A percentile compares a stretch with the other conserved stretches of the same genome.
These are phyloP conservation scores for Vaccinium myrtillus DNA, from an alignment of 148 eudicot genomes.

Conservation along the genomic window DNA sequence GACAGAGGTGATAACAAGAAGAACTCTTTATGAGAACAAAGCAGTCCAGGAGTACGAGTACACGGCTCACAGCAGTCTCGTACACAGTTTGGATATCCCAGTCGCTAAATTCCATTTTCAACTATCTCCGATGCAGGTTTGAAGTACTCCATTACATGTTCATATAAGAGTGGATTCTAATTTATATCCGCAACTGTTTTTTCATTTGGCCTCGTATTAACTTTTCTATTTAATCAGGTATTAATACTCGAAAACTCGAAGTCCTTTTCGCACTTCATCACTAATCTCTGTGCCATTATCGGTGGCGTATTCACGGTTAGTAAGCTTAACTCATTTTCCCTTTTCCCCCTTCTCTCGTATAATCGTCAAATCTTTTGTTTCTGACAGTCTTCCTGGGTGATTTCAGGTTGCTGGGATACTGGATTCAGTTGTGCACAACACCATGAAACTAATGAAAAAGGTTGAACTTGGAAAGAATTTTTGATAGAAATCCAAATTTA, in stretches of 20 bases:
- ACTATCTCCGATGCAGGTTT: slow-evolving; percentile 94
- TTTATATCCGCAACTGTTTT: not conserved
- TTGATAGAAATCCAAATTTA: slow-evolving; percentile 34
- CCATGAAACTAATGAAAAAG: slow-evolving; percentile 70
- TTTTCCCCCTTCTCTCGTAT: not conserved
- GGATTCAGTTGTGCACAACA: slow-evolving; percentile 85
- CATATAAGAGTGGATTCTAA: not conserved
- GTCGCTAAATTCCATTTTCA: slow-evolving; percentile 82
- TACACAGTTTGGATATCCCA: slow-evolving; percentile 63
- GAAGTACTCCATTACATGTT: not conserved
- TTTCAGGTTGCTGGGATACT: slow-evolving; percentile 95
- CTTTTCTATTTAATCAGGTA: slow-evolving; percentile 44
- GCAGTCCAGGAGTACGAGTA: slow-evolving; percentile 75
- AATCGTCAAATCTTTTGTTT: not conserved
- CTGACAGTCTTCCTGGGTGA: slow-evolving; percentile 5
- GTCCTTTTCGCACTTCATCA: slow-evolving; percentile 87
- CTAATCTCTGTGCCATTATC: slow-evolving; percentile 86
- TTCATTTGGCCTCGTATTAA: not conserved
- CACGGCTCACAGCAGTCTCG: slow-evolving; percentile 88
- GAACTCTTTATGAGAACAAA: slow-evolving; percentile 31
- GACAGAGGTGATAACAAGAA: slow-evolving; percentile 62
- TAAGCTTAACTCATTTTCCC: not conserved
- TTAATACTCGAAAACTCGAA: slow-evolving; percentile 60
- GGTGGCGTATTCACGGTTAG: slow-evolving; percentile 99
- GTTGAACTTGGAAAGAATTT: slow-evolving; percentile 84